Base-by-base conservation (phyloP, 306 rosid species). In the Ormosia semicastrata region DNA sequence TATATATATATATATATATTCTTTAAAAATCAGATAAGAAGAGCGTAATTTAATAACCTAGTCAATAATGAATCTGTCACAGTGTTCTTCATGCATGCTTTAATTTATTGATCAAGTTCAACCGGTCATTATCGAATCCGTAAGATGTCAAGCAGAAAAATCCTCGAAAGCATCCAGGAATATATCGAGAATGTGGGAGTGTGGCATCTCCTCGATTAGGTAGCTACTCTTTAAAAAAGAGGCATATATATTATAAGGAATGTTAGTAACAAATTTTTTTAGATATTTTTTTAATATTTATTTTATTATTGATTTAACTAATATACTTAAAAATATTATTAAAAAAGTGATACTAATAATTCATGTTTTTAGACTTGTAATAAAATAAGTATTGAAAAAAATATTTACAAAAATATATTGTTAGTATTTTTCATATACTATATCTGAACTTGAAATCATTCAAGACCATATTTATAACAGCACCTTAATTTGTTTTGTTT, bases 61-160 rank as follows among this genome's bases (percentile, higher is more conserved):
- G 30, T 5, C 18, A 44, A 68, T 2, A 66, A n/a, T 18, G 44
- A 33, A 33, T 2, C 5, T 34, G 34, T 57, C 63, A 6, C 7
- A 10, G 12, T 33, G 4, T 71, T 32, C 2, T 8, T 32, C 32
- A n/a, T 46, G 69, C 39, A 41, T 57, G 58, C 11, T 18, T 44
- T 17, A 17, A 43, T 65, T 70, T 5, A 76, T 7, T 29, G 60
- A 63, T 18, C 3, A 83, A 14, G 64, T 76, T 13, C 3, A 75
- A 79, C 2, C 9, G 32, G 81, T 86, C 87, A 75, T 65, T 57
- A 17, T 83, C 81, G 82, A 83, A 73, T 72, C 57, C 78, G 76
- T 18, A 78, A 83, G 50, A 80, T 62, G 79, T 53, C 82, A 87
- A 77, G 11, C 39, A 77, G 53, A 84, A 87, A 80, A 66, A 14